Conservation (phyloP, 495 filamentous ascomycete genomes). For the Neurospora sp. region DNA sequence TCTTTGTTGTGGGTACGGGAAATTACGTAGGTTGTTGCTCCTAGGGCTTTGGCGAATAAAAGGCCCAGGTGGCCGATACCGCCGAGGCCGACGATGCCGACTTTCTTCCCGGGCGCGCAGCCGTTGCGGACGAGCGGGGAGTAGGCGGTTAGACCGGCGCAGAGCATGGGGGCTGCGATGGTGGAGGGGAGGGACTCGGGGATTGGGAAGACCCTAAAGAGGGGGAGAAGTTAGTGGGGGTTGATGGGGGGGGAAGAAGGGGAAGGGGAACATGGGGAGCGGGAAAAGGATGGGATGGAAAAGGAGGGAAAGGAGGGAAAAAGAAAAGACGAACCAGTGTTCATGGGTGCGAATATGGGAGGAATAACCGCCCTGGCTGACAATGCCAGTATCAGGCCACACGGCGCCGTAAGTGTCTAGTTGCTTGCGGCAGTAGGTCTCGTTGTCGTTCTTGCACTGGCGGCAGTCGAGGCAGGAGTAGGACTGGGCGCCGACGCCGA, state of each 20-base stretch:
- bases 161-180: conserved; percentile 77
- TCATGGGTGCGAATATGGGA: conserved; percentile 46
- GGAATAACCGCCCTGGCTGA: conserved; percentile 46
- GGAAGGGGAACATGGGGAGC: background rate
- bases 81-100: conserved; percentile 63
- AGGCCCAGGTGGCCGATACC: conserved; percentile 67
- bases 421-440: conserved; percentile 47
- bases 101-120: conserved; percentile 68
- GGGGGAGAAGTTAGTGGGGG: background rate
- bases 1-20: conserved; percentile 59
- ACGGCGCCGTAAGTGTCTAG: conserved; percentile 47
- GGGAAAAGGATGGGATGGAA: background rate
- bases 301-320: background rate
- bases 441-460: conserved; percentile 50
- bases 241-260: background rate
- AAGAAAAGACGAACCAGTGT: conserved; percentile 30
- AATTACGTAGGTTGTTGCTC: conserved; percentile 62
- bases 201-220: conserved; percentile 56
- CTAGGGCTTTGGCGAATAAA: conserved; percentile 60
- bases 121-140: conserved; percentile 67
- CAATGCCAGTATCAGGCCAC: conserved; percentile 43
- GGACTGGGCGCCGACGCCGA: conserved; percentile 49
- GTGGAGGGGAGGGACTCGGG: conserved; percentile 59
- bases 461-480: conserved; percentile 45
- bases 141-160: conserved; percentile 76